phyloP scores from a whole-genome alignment of 352 stramenopile species.

The Phytophthora palmivora region DNA sequence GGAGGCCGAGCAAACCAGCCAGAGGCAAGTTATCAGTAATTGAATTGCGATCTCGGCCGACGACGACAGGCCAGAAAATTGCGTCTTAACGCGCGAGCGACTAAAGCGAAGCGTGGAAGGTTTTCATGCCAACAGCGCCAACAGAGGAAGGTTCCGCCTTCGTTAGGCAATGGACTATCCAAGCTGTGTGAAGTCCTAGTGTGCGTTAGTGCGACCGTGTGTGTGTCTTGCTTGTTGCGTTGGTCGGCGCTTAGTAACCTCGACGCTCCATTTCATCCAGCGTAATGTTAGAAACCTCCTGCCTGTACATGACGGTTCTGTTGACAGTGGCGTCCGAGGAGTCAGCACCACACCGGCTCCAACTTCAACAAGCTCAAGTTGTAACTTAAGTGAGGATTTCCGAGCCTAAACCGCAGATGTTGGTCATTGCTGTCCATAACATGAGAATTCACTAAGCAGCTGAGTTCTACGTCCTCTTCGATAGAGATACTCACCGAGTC shows the following conservation, averaged over 20 bases:
- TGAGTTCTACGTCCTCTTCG: too few species aligned
- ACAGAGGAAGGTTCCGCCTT: not conserved
- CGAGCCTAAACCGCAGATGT: too few species aligned
- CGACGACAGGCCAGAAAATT: not conserved
- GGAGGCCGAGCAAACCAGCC: not conserved
- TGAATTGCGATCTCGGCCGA: slow-evolving; percentile 1
- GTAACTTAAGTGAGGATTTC: not conserved
- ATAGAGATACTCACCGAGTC: too few species aligned
- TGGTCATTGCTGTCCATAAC: not conserved
- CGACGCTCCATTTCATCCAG: not conserved
- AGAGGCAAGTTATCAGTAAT: slow-evolving; percentile 12
- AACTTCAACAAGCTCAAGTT: too few species aligned
- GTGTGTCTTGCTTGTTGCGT: slow-evolving; percentile 10
- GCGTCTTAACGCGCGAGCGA: not conserved
- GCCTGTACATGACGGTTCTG: slow-evolving; percentile 7
- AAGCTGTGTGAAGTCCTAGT: too few species aligned
- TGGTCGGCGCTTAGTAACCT: too few species aligned
- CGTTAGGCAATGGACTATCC: not conserved
- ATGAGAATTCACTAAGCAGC: slow-evolving; percentile 8
- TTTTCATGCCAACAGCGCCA: slow-evolving; percentile 1
- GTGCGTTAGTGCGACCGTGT: not conserved
- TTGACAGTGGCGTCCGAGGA: slow-evolving; percentile 26
- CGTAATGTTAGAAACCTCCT: slow-evolving; percentile 1
- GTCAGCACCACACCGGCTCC: slow-evolving; percentile 17
- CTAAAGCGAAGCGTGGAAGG: slow-evolving; percentile 11